phyloP scores from a whole-genome alignment of 306 rosid genomes.

The Gastrolobium bilobum region DNA sequence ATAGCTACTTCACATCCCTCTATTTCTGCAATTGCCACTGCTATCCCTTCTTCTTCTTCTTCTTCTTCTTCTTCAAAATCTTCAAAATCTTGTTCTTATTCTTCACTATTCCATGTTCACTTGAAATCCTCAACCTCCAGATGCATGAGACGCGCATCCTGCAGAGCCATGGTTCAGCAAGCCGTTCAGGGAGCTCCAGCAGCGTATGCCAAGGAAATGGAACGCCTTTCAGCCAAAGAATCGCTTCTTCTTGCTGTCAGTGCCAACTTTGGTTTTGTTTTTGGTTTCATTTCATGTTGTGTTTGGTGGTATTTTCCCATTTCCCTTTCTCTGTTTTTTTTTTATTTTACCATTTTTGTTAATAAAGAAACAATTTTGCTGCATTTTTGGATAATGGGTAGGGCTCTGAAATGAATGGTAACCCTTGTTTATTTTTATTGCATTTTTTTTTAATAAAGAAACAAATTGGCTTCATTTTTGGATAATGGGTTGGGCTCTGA shows the following conservation, averaged over 20 bases:
- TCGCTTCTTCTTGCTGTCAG: slow-evolving; percentile 97
- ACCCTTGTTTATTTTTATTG: not conserved
- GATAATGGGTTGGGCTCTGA: not conserved
- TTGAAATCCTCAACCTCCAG: slow-evolving; percentile 33
- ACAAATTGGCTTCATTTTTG: not conserved
- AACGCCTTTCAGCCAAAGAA: slow-evolving; percentile 97
- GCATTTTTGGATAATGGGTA: not conserved
- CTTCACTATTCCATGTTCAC: slow-evolving; percentile 40
- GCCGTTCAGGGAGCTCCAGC: slow-evolving; percentile 87
- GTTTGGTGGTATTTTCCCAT: slow-evolving; percentile 1
- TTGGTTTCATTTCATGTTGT: not conserved
- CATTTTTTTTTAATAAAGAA: not conserved
- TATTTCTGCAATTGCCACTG: slow-evolving; percentile 59
- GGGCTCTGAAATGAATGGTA: not conserved
- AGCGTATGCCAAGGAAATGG: slow-evolving; percentile 97
- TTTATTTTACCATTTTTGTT: not conserved
- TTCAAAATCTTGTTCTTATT: slow-evolving; percentile 21
- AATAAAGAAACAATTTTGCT: not conserved
- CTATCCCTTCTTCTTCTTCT: slow-evolving; percentile 53
- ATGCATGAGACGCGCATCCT: slow-evolving; percentile 17
- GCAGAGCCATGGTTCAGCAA: slow-evolving; percentile 90
- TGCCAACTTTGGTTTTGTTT: not conserved
- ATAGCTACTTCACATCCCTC: slow-evolving; percentile 42
- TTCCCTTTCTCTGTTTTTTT: not conserved
- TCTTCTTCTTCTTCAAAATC: slow-evolving; percentile 48